Percentiles rank a stretch among this genome's conserved stretches.
Conservation (phyloP, 495 filamentous ascomycete species). For the Pseudoneurospora amorphoporcata region DNA sequence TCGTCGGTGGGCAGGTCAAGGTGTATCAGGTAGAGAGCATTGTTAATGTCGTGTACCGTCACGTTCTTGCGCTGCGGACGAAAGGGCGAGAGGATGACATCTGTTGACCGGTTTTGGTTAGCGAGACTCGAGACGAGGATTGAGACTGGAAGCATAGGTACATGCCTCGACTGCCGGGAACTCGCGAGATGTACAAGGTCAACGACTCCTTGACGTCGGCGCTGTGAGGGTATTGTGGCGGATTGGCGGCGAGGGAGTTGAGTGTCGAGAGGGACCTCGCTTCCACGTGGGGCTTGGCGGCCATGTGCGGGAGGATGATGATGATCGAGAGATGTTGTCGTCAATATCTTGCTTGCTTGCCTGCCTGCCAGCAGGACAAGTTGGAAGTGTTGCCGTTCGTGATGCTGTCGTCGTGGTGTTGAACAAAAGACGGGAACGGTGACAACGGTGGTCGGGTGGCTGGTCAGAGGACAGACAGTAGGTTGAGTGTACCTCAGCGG, state of each 20-base stretch:
- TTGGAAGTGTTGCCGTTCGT: background rate
- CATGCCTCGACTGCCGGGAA: slow-evolving; percentile 81
- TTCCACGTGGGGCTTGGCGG: slow-evolving; percentile 44
- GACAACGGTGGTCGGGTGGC: background rate
- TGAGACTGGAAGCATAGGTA: slow-evolving; percentile 3
- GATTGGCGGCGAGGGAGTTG: slow-evolving; percentile 73
- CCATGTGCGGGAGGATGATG: slow-evolving; percentile 7
- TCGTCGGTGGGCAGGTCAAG: slow-evolving; percentile 52
- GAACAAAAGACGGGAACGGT: background rate
- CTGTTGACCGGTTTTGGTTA: slow-evolving; percentile 34
- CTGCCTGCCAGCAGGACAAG: background rate
- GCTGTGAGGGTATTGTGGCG: slow-evolving; percentile 69
- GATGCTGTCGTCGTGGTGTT: background rate
- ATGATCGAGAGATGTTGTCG: background rate
- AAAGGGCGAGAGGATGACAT: slow-evolving; percentile 87
- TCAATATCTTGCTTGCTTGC: background rate
- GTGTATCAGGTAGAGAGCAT: slow-evolving; percentile 86
- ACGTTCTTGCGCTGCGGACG: slow-evolving; percentile 82
- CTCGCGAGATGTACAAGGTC: slow-evolving; percentile 80
- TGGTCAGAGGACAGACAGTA: background rate
- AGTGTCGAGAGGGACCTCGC: slow-evolving; percentile 74
- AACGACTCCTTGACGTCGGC: slow-evolving; percentile 58
- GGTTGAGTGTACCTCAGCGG: background rate
- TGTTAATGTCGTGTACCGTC: slow-evolving; percentile 75
- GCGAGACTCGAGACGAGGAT: background rate